phyloP scores from a whole-genome alignment of 164 flowering plant species.

The Nymphaea thermarum region DNA sequence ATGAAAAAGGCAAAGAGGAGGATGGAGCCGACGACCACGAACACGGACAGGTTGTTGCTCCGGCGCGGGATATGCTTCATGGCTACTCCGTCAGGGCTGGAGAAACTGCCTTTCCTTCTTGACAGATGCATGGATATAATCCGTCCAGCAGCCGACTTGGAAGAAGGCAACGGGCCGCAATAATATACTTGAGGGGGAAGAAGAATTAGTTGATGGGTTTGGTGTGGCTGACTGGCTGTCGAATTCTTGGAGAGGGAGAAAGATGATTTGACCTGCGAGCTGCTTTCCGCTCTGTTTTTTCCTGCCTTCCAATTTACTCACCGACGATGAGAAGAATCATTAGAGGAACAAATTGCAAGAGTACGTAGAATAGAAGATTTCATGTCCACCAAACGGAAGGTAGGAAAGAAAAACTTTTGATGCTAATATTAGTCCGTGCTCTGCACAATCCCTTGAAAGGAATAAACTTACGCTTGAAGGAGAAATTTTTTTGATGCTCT shows the following conservation, averaged over 20 bases:
- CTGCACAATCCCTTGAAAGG: too few relatives aligned
- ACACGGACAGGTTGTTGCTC: slow-evolving; percentile 53
- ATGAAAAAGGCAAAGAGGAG: slow-evolving; percentile 81
- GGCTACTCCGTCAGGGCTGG: slow-evolving; percentile 14
- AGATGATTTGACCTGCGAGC: not conserved
- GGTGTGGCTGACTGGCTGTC: not conserved
- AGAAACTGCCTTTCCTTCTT: slow-evolving; percentile 36
- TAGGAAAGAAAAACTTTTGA: too few relatives aligned
- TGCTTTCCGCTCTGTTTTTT: too few relatives aligned
- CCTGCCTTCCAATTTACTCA: not conserved
- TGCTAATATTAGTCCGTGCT: too few relatives aligned
- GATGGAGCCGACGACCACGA: slow-evolving; percentile 57
- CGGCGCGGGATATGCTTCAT: slow-evolving; percentile 55
- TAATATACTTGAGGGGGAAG: not conserved
- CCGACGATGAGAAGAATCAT: not conserved
- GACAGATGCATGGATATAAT: slow-evolving; percentile 34
- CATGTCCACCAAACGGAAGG: too few relatives aligned
- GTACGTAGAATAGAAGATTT: too few relatives aligned
- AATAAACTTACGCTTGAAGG: too few relatives aligned
- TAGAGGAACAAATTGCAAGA: too few relatives aligned
- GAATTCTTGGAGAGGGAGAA: not conserved
- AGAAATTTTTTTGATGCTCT: too few relatives aligned
- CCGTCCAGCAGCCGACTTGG: not conserved
- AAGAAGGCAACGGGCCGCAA: not conserved
- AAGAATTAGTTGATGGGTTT: not conserved